Evolutionary conservation across 176 grass and related monocot genomes (phyloP), one percentile per base, ranked within the genome.

Genomic region (Carex scoparia): DNA sequence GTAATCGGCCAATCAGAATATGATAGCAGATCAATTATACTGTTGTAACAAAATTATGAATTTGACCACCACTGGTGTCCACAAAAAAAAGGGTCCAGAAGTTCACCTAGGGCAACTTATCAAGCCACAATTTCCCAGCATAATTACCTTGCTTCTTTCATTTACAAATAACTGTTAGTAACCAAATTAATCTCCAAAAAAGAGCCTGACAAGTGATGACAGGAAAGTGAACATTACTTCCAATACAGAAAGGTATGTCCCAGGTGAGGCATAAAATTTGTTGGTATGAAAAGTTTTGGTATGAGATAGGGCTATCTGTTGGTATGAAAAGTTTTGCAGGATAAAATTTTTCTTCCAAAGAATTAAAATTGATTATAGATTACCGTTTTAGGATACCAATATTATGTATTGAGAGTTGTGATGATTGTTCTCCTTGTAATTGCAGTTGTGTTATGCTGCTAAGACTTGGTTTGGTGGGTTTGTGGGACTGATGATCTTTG

Each of bases 401-500:
- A 56, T 76, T 13, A 70, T 76, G 18, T 73, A 15, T 55, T 55
- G 6, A 1, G 12, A 78, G 37, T 46, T 38, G 1, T 33, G 11
- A 58, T 33, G 28, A 16, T 9, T 35, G 16, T 79, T 28, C 13
- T 57, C 13, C 28, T 79, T 16, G 5, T 15, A 57, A 79, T 48
- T 67, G 13, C 87, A 98, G 93, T 60, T 95, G 54, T 99, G 96
- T 87, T 95, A 95, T 23, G 91, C 93, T 1, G 91, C 93, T 6
- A 99, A 99, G 81, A 99, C 96, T 64, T 99, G 96, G 96, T 99
- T 90, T 90, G 93, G 96, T 44, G 93, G 96, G 35, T 99, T 99
- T 81, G 93, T 99, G 68, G 93, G 96, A 51, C 93, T 99, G 93
- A 99, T 99, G 96, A 94, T 99, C 38, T 99, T 99, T 65, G 96